Evolutionary conservation across 2,329 filamentous ascomycete genomes (phyloP), one percentile per base, ranked within the genome.

Genomic region (Arthrocladium fulminans): DNA sequence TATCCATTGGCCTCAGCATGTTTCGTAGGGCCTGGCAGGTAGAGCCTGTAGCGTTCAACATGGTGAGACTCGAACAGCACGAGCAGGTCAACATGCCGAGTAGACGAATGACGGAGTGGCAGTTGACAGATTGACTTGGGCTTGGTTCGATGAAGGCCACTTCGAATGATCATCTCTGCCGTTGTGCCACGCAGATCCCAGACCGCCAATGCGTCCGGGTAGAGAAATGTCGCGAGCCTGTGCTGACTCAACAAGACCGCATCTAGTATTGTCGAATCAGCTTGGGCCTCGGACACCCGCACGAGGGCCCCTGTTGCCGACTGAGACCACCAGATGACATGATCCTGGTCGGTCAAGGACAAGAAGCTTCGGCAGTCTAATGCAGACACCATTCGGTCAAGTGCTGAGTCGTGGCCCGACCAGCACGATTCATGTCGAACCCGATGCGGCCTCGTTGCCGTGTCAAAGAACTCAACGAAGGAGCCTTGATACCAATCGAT

Each of bases 241-340:
- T 32, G 20, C 19, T 15, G 13, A 20, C 19, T 19, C 25, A 47
- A 8, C 32, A 47, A 39, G 12, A 39, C 20, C 9, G 32, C 44
- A 24, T 47, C 37, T n/a, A 48, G 10, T 10, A 48, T 22, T 12
- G 30, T 19, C 12, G 10, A 3, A 8, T 48, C 24, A 3, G 23
- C 6, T 17, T 24, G 30, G 6, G 29, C 19, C 32, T 41, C 22
- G 10, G 29, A 29, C 13, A n/a, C 8, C 17, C 45, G 45, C n/a
- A 41, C 13, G 3, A 42, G 37, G 5, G 45, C 27, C 22, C 71
- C 68, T 34, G 69, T 69, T 22, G 72, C 65, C 47, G 73, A 68
- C 62, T 94, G 86, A 52, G 77, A 80, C 89, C 89, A 96, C 2
- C 96, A 77, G 55, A 90, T 81, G 49, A 82, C 83, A 63, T 94